Conservation (phyloP, 1,139 yeast genomes). For the Geotrichum siamense region DNA sequence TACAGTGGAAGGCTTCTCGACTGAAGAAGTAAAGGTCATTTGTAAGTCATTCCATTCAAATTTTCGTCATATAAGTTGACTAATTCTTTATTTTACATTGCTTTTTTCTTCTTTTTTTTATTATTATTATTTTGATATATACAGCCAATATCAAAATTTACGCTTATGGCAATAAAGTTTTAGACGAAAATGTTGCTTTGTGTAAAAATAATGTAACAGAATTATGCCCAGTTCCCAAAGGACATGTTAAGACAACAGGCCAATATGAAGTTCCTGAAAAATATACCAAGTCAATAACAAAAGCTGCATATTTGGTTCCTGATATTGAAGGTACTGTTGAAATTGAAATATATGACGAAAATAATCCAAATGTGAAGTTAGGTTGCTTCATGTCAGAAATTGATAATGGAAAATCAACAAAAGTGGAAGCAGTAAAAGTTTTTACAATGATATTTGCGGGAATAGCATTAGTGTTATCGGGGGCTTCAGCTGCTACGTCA, state of each 20-base stretch:
- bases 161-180: slow-evolving; percentile 29
- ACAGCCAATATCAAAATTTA: slow-evolving; percentile 23
- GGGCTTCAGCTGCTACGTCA: slow-evolving; percentile 21
- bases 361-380: slow-evolving; percentile 21
- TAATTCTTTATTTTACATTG: slow-evolving; percentile 3
- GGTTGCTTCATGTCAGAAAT: slow-evolving; percentile 32
- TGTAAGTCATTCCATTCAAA: slow-evolving; percentile 9
- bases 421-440: slow-evolving; percentile 23
- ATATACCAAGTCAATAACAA: slow-evolving; percentile 26
- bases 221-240: slow-evolving; percentile 30
- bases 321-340: slow-evolving; percentile 31
- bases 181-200: slow-evolving; percentile 27
- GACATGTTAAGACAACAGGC: slow-evolving; percentile 25
- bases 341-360: slow-evolving; percentile 25
- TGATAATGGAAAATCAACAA: slow-evolving; percentile 30
- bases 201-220: slow-evolving; percentile 27
- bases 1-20: slow-evolving; percentile 23
- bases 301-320: slow-evolving; percentile 30
- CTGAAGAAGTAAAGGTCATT: slow-evolving; percentile 20
- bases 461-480: slow-evolving; percentile 26
- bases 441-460: slow-evolving; percentile 31
- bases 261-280: slow-evolving; percentile 27
- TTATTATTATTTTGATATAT: neutral
- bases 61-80: neutral
- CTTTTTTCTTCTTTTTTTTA: neutral